phyloP scores from a whole-genome alignment of 441 rosid species.

The Croton setiger region DNA sequence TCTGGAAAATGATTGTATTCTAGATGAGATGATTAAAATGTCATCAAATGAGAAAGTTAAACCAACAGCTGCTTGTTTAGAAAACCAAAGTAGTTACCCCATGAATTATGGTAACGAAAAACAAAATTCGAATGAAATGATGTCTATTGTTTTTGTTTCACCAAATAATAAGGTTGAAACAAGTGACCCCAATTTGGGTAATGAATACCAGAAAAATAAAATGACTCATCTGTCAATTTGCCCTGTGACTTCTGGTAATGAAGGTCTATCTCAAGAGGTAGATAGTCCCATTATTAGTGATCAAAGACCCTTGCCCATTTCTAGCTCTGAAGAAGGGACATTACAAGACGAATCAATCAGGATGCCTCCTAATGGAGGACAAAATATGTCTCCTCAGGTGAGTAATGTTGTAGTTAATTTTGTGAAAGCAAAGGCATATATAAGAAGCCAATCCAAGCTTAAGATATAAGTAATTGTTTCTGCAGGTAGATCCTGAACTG shows the following conservation, averaged over 20 bases:
- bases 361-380: background rate
- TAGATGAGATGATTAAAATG: background rate
- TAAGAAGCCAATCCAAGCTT: background rate
- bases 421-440: background rate
- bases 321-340: background rate
- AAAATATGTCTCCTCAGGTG: background rate
- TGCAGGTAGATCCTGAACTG: background rate
- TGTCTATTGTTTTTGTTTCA: background rate
- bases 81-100: background rate
- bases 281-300: background rate
- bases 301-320: background rate
- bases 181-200: background rate
- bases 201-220: background rate
- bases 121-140: background rate
- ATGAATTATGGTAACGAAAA: background rate
- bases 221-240: too few species aligned
- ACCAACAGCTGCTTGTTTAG: background rate
- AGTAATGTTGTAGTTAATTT: background rate
- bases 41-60: background rate
- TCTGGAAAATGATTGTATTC: background rate
- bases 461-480: background rate
- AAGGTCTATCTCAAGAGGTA: background rate
- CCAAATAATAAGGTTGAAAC: background rate
- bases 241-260: background rate
- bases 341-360: background rate